Conservation (phyloP, 1,139 yeast genomes). For the Saccharomyces pastorianus region DNA sequence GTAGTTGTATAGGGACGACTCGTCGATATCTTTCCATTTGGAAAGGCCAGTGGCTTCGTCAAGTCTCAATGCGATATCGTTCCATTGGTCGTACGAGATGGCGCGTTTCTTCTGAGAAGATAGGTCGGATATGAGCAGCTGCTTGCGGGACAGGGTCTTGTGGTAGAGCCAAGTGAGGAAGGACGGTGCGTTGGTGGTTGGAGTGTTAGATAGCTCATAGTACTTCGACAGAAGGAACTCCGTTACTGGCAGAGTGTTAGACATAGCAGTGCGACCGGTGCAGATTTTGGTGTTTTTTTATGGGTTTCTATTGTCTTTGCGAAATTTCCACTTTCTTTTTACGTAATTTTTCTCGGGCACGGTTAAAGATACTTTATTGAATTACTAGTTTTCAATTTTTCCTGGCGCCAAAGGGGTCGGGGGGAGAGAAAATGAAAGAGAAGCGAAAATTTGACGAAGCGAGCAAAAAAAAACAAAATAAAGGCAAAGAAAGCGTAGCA, state of each 20-base stretch:
- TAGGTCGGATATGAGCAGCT: background rate
- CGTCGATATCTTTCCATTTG: slow-evolving; percentile 59
- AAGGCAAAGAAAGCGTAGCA: background rate
- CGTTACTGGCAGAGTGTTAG: slow-evolving; percentile 12
- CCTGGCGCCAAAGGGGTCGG: background rate
- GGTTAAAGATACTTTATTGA: slow-evolving; percentile 23
- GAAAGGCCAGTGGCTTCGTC: slow-evolving; percentile 55
- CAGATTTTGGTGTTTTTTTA: background rate
- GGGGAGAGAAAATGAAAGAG: background rate
- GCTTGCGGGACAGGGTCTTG: background rate
- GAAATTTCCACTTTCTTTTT: background rate
- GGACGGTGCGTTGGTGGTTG: background rate
- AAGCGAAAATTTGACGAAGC: slow-evolving; percentile 2
- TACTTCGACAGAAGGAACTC: slow-evolving; percentile 16
- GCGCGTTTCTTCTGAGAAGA: slow-evolving; percentile 44
- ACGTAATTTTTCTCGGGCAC: background rate
- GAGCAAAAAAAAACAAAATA: background rate
- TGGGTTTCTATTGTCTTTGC: background rate
- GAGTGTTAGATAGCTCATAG: slow-evolving; percentile 6
- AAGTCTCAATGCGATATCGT: slow-evolving; percentile 48
- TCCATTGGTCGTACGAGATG: slow-evolving; percentile 65
- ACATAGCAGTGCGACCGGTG: background rate
- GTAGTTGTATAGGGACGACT: slow-evolving; percentile 64
- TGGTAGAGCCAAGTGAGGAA: background rate
- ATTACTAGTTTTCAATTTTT: background rate